Conservation (phyloP, 257 asterid genomes). For the Vinca minor region DNA sequence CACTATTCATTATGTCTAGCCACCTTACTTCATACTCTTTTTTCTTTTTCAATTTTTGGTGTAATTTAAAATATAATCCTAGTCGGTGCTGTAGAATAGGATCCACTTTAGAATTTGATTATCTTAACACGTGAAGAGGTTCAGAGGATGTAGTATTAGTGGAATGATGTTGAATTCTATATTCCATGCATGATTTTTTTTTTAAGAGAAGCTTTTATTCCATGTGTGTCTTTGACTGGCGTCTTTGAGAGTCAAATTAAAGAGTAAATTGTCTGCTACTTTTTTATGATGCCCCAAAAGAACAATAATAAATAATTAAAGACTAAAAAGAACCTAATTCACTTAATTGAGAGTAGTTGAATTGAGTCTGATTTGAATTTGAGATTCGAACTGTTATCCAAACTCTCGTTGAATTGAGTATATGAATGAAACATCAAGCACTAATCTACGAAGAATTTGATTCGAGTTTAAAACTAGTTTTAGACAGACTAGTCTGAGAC, state of each 20-base stretch:
- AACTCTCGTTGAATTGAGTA: too few species aligned
- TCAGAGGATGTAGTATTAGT: too few species aligned
- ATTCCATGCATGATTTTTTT: neutral
- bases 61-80: neutral
- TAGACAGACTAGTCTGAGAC: too few species aligned
- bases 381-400: too few species aligned
- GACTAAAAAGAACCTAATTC: too few species aligned
- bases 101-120: neutral
- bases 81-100: neutral
- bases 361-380: too few species aligned
- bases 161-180: neutral
- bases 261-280: neutral
- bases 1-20: too few species aligned
- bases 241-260: neutral
- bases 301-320: neutral
- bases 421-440: too few species aligned
- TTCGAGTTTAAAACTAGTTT: too few species aligned
- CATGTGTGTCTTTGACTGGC: neutral
- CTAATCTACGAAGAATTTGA: neutral
- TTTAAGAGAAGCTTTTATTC: neutral
- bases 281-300: neutral
- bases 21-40: too few species aligned
- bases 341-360: neutral
- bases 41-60: too few species aligned
- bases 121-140: neutral